Percentiles rank a stretch among this genome's conserved stretches.
Conservation (phyloP, 768 basidiomycete genomes). For the Rhodotorula sphaerocarpa region DNA sequence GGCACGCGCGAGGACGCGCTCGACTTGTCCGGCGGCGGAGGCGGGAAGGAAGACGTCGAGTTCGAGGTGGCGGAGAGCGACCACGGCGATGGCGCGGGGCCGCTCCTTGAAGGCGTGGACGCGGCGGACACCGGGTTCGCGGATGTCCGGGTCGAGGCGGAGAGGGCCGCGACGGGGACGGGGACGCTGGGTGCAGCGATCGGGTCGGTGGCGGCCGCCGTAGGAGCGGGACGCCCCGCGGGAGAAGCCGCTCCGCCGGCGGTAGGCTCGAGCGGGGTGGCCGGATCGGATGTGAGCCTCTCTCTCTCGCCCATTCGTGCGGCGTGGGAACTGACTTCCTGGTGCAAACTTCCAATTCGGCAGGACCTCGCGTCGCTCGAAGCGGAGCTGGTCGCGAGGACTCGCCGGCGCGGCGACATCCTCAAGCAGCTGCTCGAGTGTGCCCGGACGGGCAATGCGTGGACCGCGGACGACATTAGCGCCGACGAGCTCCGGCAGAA, state of each 20-base stretch:
- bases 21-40: neutral
- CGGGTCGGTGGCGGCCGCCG: neutral
- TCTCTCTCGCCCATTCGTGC: too few relatives aligned
- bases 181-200: neutral
- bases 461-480: neutral
- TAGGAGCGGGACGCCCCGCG: neutral
- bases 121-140: too few relatives aligned
- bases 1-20: too few relatives aligned
- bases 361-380: neutral
- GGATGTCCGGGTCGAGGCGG: too few relatives aligned
- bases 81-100: neutral
- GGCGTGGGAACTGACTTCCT: too few relatives aligned
- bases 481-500: slow-evolving; percentile 10
- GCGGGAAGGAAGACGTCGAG: neutral
- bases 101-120: neutral
- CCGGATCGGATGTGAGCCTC: too few relatives aligned
- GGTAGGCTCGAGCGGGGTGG: too few relatives aligned
- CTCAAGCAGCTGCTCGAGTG: slow-evolving; percentile 24
- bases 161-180: too few relatives aligned
- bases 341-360: too few relatives aligned
- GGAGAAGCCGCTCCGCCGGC: too few relatives aligned
- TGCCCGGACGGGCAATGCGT: neutral
- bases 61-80: slow-evolving; percentile 6
- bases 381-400: slow-evolving; percentile 2
- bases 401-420: neutral